These are phyloP conservation scores for Leccinum proliferum DNA, from an alignment of 1,284 basidiomycete genomes.

Conservation along the genomic window DNA sequence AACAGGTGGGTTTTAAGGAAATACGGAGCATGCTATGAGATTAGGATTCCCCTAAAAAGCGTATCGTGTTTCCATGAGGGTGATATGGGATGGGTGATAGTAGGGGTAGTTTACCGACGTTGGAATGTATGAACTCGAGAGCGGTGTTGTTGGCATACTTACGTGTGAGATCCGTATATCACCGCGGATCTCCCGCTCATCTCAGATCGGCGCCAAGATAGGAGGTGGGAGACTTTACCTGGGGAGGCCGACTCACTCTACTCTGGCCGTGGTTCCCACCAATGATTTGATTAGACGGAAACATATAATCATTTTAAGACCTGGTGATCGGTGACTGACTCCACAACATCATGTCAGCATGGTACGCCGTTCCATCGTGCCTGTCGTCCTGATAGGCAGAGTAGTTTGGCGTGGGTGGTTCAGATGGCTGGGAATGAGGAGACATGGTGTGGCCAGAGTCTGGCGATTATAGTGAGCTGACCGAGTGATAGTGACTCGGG, in stretches of 20 bases:
- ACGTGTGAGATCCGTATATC: too few relatives aligned
- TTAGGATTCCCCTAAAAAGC: conserved; percentile 25
- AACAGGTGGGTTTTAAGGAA: not conserved
- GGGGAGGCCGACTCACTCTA: conserved; percentile 17
- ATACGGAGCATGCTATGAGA: not conserved
- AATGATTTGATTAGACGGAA: conserved; percentile 26
- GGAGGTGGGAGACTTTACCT: conserved; percentile 41
- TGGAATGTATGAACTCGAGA: conserved; percentile 32
- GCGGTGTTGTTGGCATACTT: conserved; percentile 23
- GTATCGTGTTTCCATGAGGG: conserved; percentile 29
- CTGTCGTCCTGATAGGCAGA: conserved; percentile 40
- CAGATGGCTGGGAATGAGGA: conserved; percentile 40
- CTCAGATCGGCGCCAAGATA: too few relatives aligned
- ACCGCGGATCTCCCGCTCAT: too few relatives aligned
- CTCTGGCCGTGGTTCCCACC: conserved; percentile 28
- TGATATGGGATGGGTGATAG: conserved; percentile 29
- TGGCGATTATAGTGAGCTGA: conserved; percentile 29
- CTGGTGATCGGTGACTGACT: conserved; percentile 26
- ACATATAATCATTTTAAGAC: conserved; percentile 28
- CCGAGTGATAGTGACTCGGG: conserved; percentile 33
- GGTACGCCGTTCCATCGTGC: conserved; percentile 30
- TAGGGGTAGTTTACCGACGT: conserved; percentile 32
- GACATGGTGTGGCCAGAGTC: conserved; percentile 40
- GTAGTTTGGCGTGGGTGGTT: conserved; percentile 45
- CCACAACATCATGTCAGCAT: conserved; percentile 15